A percentile compares a stretch with the other conserved stretches of the same genome.
Conservation (phyloP, 2,329 filamentous ascomycete genomes). For the Pleomassaria siparia region DNA sequence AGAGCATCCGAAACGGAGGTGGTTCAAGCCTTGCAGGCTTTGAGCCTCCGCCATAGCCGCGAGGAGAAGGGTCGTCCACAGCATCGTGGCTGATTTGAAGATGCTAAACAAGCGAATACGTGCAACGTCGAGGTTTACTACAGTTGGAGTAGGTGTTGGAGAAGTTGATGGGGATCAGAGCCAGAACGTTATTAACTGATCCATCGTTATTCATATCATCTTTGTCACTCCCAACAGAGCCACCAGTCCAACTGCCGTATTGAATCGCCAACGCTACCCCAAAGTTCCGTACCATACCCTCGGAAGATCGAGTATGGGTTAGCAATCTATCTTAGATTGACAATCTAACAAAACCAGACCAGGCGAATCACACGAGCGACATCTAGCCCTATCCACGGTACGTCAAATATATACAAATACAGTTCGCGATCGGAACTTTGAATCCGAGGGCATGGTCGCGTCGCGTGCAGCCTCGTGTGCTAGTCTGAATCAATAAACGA, state of each 20-base stretch:
- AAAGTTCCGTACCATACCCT: background rate
- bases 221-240: background rate
- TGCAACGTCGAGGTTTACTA: too few species aligned
- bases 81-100: constrained; percentile 1
- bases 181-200: too few species aligned
- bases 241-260: background rate
- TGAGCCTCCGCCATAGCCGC: constrained; percentile 2
- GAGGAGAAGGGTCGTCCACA: constrained; percentile 2
- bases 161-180: background rate
- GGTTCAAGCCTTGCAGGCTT: constrained; percentile 6
- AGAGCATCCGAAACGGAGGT: constrained; percentile 15
- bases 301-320: background rate
- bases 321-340: background rate
- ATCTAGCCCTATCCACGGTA: too few species aligned
- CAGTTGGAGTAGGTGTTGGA: background rate
- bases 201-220: background rate
- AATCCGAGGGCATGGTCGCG: too few species aligned
- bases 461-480: too few species aligned
- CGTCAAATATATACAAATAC: too few species aligned
- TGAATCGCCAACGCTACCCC: background rate
- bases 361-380: background rate
- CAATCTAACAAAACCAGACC: background rate
- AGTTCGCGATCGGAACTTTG: too few species aligned
- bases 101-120: too few species aligned
- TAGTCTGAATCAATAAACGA: too few species aligned